A percentile compares a stretch with the other conserved stretches of the same genome.
Evolutionary conservation across 108 stramenopile genomes (phyloP).

Genomic region (Ochromonas danica): DNA sequence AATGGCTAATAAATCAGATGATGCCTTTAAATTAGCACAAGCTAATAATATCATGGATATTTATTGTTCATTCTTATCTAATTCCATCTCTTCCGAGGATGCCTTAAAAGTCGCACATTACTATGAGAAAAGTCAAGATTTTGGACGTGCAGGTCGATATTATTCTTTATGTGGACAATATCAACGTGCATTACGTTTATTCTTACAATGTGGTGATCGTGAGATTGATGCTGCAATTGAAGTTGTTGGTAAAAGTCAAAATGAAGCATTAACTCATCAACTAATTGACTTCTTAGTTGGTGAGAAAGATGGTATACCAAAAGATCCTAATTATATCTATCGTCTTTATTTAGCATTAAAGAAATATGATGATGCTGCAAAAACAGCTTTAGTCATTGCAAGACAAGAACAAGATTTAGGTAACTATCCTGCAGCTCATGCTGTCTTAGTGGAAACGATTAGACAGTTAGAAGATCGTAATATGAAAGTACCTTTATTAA

Average conservation of each 20-base stretch:
- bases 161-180: constrained; percentile 58
- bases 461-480: constrained; percentile 51
- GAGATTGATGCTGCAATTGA: constrained; percentile 59
- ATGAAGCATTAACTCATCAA: constrained; percentile 58
- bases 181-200: constrained; percentile 57
- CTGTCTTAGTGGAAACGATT: constrained; percentile 54
- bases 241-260: constrained; percentile 58
- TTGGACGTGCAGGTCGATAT: constrained; percentile 55
- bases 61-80: constrained; percentile 47
- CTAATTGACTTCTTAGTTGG: constrained; percentile 66
- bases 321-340: constrained; percentile 64
- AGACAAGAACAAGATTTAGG: constrained; percentile 60
- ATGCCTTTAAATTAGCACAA: constrained; percentile 65
- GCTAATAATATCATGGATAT: constrained; percentile 54
- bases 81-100: constrained; percentile 47
- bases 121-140: constrained; percentile 53
- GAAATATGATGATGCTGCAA: constrained; percentile 58
- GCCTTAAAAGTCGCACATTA: constrained; percentile 56
- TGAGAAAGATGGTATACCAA: constrained; percentile 63
- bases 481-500: constrained; percentile 51
- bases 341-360: constrained; percentile 65
- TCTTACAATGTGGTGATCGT: constrained; percentile 56
- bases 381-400: constrained; percentile 64
- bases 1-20: constrained; percentile 56
- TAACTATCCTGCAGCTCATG: constrained; percentile 59